phyloP scores from a whole-genome alignment of 2,329 filamentous ascomycete genomes.

The Claviceps sp. region DNA sequence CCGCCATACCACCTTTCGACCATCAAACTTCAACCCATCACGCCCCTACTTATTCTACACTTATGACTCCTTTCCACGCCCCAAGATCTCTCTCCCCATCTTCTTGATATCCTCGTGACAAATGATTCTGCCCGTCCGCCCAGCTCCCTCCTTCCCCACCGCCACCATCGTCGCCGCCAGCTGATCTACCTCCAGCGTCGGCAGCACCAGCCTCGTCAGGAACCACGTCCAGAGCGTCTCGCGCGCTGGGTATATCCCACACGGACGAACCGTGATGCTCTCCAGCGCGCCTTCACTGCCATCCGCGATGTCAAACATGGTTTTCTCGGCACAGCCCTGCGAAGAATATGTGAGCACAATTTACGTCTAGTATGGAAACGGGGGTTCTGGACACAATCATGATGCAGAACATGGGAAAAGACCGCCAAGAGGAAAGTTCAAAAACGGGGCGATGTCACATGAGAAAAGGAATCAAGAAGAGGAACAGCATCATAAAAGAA shows the following conservation, averaged over 20 bases:
- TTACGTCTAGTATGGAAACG: not conserved
- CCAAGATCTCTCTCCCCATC: not conserved
- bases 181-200: conserved; percentile 1
- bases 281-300: not conserved
- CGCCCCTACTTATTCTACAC: not conserved
- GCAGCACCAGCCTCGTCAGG: conserved; percentile 2
- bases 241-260: not conserved
- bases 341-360: not conserved
- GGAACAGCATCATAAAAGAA: not conserved
- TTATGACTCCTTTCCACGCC: not conserved
- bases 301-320: conserved; percentile 1
- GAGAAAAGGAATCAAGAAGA: no score
- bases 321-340: conserved; percentile 2
- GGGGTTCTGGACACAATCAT: not conserved
- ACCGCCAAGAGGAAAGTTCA: not conserved
- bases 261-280: conserved; percentile 1
- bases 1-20: not conserved
- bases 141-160: not conserved
- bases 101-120: not conserved
- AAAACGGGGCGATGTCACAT: not conserved
- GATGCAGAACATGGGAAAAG: no score
- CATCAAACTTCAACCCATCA: not conserved
- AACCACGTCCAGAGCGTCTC: conserved; percentile 1
- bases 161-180: conserved; percentile 1
- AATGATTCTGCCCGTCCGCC: not conserved